Conservation (phyloP, 352 stramenopile species). For the Elongisporangium anandrum region DNA sequence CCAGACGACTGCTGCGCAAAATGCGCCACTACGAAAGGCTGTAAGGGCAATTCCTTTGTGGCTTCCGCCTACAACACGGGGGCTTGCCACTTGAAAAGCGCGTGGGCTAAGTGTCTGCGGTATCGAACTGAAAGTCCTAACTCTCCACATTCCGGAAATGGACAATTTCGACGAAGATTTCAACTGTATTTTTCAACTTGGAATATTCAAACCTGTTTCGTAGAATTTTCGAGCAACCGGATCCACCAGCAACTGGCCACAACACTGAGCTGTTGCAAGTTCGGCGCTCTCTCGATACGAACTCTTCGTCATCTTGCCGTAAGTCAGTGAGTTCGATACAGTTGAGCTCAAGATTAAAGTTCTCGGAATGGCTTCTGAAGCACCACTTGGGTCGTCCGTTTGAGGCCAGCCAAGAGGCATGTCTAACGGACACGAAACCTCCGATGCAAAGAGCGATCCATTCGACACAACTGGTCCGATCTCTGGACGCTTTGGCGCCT, state of each 20-base stretch:
- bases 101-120: not conserved
- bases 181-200: too few relatives aligned
- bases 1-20: slow-evolving; percentile 30
- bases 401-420: not conserved
- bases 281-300: not conserved
- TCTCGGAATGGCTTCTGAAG: too few relatives aligned
- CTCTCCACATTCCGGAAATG: too few relatives aligned
- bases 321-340: too few relatives aligned
- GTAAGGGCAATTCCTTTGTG: slow-evolving; percentile 53
- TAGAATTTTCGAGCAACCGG: too few relatives aligned
- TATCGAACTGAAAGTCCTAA: not conserved
- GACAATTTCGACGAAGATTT: too few relatives aligned
- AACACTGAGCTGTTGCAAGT: not conserved
- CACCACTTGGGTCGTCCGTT: not conserved
- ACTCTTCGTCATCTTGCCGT: not conserved
- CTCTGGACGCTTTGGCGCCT: not conserved
- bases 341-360: too few relatives aligned
- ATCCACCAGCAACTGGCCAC: not conserved
- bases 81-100: slow-evolving; percentile 24
- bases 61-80: slow-evolving; percentile 9
- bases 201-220: too few relatives aligned
- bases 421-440: not conserved
- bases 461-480: not conserved
- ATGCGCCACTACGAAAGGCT: slow-evolving; percentile 32
- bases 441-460: not conserved